A percentile compares a stretch with the other conserved stretches of the same genome.
Evolutionary conservation across 208 protist genomes (phyloP).

Genomic region (Trypanosoma brucei): DNA sequence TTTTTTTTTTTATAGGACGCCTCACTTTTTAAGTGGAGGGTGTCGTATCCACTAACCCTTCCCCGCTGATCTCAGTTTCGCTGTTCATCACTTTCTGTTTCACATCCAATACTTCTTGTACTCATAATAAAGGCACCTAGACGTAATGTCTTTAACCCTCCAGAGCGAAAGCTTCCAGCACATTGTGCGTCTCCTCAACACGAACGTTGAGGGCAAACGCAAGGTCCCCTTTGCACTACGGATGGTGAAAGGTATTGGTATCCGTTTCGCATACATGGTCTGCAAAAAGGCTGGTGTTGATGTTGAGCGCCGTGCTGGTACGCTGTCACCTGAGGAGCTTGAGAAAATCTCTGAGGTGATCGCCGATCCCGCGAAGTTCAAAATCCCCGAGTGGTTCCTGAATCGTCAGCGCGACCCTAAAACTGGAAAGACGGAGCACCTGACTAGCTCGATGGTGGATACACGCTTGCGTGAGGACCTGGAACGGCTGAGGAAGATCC

Average conservation of each 20-base stretch:
- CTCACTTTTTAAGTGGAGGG: too few species aligned
- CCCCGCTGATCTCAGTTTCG: conserved; percentile 1
- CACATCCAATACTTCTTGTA: neutral
- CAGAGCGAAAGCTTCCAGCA: conserved; percentile 96
- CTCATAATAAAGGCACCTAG: neutral
- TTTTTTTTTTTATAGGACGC: too few species aligned
- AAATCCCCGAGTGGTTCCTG: conserved; percentile 99
- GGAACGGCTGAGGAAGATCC: conserved; percentile 99
- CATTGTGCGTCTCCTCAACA: conserved; percentile 99
- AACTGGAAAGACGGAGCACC: conserved; percentile 97
- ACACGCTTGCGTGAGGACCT: conserved; percentile 99
- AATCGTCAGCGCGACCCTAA: conserved; percentile 99
- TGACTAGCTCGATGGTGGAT: conserved; percentile 96
- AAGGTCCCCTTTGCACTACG: conserved; percentile 98
- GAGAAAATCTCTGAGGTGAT: conserved; percentile 98
- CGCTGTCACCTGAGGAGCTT: conserved; percentile 92
- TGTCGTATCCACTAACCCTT: too few species aligned
- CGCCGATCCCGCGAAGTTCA: conserved; percentile 97
- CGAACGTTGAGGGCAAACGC: conserved; percentile 98
- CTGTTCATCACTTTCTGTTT: neutral
- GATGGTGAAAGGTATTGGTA: conserved; percentile 99
- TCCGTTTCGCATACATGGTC: conserved; percentile 97
- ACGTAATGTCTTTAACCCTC: conserved; percentile 55
- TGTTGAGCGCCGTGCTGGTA: conserved; percentile 93
- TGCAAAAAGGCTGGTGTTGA: conserved; percentile 99